Conservation (phyloP, 305 asterid species). For the Nicotiana rustica region DNA sequence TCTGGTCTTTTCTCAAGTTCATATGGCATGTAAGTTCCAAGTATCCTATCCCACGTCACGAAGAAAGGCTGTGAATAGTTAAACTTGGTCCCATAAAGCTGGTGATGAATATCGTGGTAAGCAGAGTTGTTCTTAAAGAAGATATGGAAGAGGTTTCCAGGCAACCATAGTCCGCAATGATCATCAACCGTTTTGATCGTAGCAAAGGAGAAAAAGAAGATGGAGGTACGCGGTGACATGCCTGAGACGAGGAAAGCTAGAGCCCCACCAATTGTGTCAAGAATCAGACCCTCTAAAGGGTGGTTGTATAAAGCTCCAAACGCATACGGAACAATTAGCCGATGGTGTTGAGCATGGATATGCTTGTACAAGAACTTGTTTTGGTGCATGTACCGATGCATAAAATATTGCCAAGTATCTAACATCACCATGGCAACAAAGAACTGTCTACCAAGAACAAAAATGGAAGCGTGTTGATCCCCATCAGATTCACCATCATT, state of each 20-base stretch:
- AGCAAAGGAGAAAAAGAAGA: slow-evolving; percentile 88
- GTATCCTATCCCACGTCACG: slow-evolving; percentile 82
- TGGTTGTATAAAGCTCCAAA: slow-evolving; percentile 92
- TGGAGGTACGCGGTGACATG: slow-evolving; percentile 87
- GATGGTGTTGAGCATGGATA: slow-evolving; percentile 88
- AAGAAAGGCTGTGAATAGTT: slow-evolving; percentile 94
- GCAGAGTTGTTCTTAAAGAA: slow-evolving; percentile 83
- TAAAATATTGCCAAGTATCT: slow-evolving; percentile 92
- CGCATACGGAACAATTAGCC: slow-evolving; percentile 82
- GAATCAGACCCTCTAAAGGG: slow-evolving; percentile 86
- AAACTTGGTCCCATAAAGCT: slow-evolving; percentile 81
- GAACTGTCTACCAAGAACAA: slow-evolving; percentile 66
- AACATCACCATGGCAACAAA: slow-evolving; percentile 77
- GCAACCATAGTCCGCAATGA: slow-evolving; percentile 92
- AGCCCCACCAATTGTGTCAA: slow-evolving; percentile 90
- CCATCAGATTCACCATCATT: slow-evolving; percentile 52
- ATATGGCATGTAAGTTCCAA: slow-evolving; percentile 89
- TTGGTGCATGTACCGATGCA: slow-evolving; percentile 95
- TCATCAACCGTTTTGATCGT: slow-evolving; percentile 90
- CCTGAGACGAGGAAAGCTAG: slow-evolving; percentile 81
- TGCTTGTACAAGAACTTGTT: slow-evolving; percentile 86
- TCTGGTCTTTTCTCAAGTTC: slow-evolving; percentile 68
- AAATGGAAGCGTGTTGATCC: slow-evolving; percentile 52
- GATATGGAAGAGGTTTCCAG: slow-evolving; percentile 80
- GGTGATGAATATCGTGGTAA: slow-evolving; percentile 90